These are phyloP conservation scores for Vitellaria paradoxa DNA, from an alignment of 179 eudicot species.

Conservation along the genomic window DNA sequence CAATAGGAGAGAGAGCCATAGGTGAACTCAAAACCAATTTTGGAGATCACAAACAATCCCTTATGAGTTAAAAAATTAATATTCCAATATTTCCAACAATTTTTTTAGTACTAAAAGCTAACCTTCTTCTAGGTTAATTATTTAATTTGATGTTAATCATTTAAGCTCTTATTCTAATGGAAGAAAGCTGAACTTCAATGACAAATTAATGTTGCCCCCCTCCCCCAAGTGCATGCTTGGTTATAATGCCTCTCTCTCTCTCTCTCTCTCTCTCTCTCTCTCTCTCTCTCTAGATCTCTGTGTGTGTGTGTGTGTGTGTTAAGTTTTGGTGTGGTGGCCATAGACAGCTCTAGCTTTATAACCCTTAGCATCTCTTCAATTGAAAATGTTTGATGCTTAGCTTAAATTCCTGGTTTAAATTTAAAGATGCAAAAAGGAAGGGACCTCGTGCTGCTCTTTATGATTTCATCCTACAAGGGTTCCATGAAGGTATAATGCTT, in stretches of 20 bases:
- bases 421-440: slow-evolving; percentile 30
- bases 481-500: slow-evolving; percentile 22
- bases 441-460: slow-evolving; percentile 23
- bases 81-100: no score
- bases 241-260: slow-evolving; percentile 1
- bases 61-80: slow-evolving; percentile 6
- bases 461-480: slow-evolving; percentile 12
- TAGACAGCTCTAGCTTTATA: slow-evolving; percentile 24
- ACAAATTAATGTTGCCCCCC: slow-evolving; percentile 17
- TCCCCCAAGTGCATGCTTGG: slow-evolving; percentile 30
- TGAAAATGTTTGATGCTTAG: slow-evolving; percentile 4
- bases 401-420: slow-evolving; percentile 25
- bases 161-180: not conserved
- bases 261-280: no score
- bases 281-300: no score
- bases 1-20: not conserved
- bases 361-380: slow-evolving; percentile 10
- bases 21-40: slow-evolving; percentile 8
- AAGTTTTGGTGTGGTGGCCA: slow-evolving; percentile 12
- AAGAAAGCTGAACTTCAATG: slow-evolving; percentile 23
- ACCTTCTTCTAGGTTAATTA: not conserved
- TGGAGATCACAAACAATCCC: slow-evolving; percentile 11
- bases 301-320: not conserved
- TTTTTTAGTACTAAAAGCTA: slow-evolving; percentile 5
- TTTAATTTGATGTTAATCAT: slow-evolving; percentile 9